Percentiles rank a stretch among this genome's conserved stretches.
These are phyloP conservation scores for Haplosporangium sp. DNA, from an alignment of 371 early-diverging fungal species.

Conservation along the genomic window DNA sequence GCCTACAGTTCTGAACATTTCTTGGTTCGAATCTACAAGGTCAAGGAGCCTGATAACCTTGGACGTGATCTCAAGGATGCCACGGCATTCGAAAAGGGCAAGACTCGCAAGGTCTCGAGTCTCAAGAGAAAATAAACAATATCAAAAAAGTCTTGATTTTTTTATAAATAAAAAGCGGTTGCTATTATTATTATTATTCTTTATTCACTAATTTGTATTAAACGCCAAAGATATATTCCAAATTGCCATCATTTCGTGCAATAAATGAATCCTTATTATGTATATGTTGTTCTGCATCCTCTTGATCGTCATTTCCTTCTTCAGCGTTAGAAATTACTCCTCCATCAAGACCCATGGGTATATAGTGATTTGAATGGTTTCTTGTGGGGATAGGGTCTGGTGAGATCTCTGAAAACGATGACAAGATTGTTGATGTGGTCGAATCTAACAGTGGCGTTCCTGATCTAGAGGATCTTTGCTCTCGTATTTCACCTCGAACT, in stretches of 20 bases:
- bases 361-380: constrained; percentile 25
- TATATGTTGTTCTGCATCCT: neutral
- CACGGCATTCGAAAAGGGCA: constrained; percentile 69
- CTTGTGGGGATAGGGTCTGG: neutral
- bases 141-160: too few relatives aligned
- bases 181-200: neutral
- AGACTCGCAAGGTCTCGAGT: constrained; percentile 36
- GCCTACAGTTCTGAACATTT: constrained; percentile 92
- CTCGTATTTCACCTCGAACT: neutral
- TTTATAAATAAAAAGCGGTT: neutral
- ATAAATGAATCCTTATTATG: neutral
- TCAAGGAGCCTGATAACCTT: constrained; percentile 92
- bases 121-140: constrained; percentile 26
- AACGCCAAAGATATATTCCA: constrained; percentile 4
- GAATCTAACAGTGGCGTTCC: constrained; percentile 42
- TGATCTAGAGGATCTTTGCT: constrained; percentile 2
- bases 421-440: constrained; percentile 18
- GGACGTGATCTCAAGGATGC: constrained; percentile 86
- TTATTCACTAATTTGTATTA: neutral
- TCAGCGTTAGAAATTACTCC: constrained; percentile 1
- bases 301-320: neutral
- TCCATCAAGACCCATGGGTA: constrained; percentile 37
- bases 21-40: constrained; percentile 97
- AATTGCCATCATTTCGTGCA: neutral
- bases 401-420: constrained; percentile 24